Evolutionary conservation across 73 alveolate genomes (phyloP).

Genomic region (Loxodes magnus): DNA sequence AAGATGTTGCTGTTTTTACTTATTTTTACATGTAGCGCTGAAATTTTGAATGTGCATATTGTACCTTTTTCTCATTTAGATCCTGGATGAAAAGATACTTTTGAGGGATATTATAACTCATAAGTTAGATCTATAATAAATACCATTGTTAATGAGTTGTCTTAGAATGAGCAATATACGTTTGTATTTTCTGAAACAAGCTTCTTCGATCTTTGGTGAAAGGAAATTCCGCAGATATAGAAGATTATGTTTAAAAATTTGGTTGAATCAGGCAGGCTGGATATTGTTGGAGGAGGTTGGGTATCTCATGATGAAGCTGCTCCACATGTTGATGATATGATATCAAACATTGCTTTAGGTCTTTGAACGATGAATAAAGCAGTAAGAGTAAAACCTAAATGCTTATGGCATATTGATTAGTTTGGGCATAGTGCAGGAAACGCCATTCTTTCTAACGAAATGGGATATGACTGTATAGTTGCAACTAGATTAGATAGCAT

Average conservation of each 20-base stretch:
- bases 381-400: constrained; percentile 48
- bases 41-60: too few relatives aligned
- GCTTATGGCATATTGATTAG: constrained; percentile 89
- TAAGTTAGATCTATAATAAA: constrained; percentile 8
- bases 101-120: constrained; percentile 40
- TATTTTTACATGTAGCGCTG: too few relatives aligned
- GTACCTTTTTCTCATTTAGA: constrained; percentile 73
- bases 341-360: constrained; percentile 71
- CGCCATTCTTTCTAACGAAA: constrained; percentile 64
- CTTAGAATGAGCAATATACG: too few relatives aligned
- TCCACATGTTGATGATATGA: constrained; percentile 65
- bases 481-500: constrained; percentile 67
- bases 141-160: constrained; percentile 8
- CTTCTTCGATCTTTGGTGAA: too few relatives aligned
- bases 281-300: constrained; percentile 87
- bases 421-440: constrained; percentile 79
- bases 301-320: constrained; percentile 87
- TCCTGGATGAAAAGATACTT: constrained; percentile 74
- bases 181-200: too few relatives aligned
- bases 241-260: neutral
- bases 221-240: too few relatives aligned
- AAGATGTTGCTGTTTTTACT: too few relatives aligned
- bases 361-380: constrained; percentile 51
- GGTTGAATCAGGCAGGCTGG: constrained; percentile 25
- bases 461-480: constrained; percentile 84